Evolutionary conservation across 352 stramenopile genomes (phyloP).

Genomic region (Globisporangium echinulatum): DNA sequence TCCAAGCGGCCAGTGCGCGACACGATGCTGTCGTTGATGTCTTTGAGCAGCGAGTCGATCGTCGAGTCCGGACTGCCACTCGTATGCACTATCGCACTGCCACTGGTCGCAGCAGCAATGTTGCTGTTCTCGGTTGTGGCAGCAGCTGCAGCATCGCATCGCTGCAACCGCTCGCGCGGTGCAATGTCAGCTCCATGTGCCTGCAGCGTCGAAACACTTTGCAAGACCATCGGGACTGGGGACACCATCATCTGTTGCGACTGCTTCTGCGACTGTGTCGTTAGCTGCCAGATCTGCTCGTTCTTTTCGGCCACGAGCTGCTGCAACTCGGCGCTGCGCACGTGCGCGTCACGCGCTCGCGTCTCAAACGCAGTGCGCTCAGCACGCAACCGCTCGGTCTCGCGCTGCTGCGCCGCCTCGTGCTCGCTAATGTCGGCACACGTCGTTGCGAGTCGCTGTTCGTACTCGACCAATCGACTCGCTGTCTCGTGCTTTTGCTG

Average conservation of each 20-base stretch:
- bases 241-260: background rate
- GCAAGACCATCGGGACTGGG: no score
- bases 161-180: no score
- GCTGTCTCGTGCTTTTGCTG: slow-evolving; percentile 58
- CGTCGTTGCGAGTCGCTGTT: slow-evolving; percentile 57
- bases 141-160: no score
- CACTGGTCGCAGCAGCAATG: no score
- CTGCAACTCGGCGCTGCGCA: slow-evolving; percentile 47
- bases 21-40: slow-evolving; percentile 9
- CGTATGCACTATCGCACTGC: background rate
- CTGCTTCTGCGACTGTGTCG: slow-evolving; percentile 11
- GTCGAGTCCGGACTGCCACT: background rate
- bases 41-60: slow-evolving; percentile 5
- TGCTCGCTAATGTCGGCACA: slow-evolving; percentile 67
- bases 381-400: slow-evolving; percentile 37
- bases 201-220: no score
- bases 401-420: slow-evolving; percentile 48
- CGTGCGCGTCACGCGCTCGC: slow-evolving; percentile 39
- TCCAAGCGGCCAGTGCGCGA: slow-evolving; percentile 1
- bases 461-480: slow-evolving; percentile 64
- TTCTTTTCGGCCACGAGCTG: slow-evolving; percentile 69
- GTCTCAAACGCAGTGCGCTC: slow-evolving; percentile 28
- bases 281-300: slow-evolving; percentile 39
- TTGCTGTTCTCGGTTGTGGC: background rate
- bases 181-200: background rate